phyloP scores from a whole-genome alignment of 345 rosid species.

The Noccaea caerulescens region DNA sequence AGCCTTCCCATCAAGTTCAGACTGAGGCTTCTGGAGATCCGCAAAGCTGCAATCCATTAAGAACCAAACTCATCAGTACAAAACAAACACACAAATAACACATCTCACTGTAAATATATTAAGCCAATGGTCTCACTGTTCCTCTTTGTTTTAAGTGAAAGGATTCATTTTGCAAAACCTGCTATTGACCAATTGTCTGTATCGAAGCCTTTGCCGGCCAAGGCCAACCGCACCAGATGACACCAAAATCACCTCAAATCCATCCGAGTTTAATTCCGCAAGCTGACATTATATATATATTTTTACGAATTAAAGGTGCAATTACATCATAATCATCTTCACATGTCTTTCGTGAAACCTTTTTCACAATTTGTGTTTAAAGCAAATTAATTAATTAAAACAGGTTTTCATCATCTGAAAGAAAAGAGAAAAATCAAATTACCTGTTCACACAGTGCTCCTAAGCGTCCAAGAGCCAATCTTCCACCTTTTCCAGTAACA shows the following conservation, averaged over 20 bases:
- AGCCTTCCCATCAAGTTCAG: slow-evolving; percentile 93
- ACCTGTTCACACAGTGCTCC: slow-evolving; percentile 98
- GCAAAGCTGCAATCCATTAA: slow-evolving; percentile 66
- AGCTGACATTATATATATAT: slow-evolving; percentile 53
- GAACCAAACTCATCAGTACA: slow-evolving; percentile 10
- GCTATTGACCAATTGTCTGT: slow-evolving; percentile 87
- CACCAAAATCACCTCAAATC: slow-evolving; percentile 87
- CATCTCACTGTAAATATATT: neutral
- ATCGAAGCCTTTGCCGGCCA: slow-evolving; percentile 95
- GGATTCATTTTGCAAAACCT: slow-evolving; percentile 54
- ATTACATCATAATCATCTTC: slow-evolving; percentile 11
- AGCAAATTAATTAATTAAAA: neutral
- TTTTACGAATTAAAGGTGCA: slow-evolving; percentile 34
- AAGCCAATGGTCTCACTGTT: slow-evolving; percentile 20
- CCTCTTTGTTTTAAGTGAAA: neutral
- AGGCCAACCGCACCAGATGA: slow-evolving; percentile 97
- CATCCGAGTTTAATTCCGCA: slow-evolving; percentile 81
- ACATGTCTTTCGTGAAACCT: slow-evolving; percentile 29
- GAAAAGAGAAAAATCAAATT: neutral
- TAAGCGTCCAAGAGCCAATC: slow-evolving; percentile 91
- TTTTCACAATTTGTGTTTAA: slow-evolving; percentile 16
- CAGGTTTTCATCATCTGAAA: neutral
- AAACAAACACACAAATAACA: slow-evolving; percentile 1
- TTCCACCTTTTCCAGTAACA: slow-evolving; percentile 89
- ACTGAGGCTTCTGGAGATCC: slow-evolving; percentile 95